Percentiles rank a stretch among this genome's conserved stretches.
phyloP scores from a whole-genome alignment of 768 basidiomycete genomes.

The Galerina sulciceps region DNA sequence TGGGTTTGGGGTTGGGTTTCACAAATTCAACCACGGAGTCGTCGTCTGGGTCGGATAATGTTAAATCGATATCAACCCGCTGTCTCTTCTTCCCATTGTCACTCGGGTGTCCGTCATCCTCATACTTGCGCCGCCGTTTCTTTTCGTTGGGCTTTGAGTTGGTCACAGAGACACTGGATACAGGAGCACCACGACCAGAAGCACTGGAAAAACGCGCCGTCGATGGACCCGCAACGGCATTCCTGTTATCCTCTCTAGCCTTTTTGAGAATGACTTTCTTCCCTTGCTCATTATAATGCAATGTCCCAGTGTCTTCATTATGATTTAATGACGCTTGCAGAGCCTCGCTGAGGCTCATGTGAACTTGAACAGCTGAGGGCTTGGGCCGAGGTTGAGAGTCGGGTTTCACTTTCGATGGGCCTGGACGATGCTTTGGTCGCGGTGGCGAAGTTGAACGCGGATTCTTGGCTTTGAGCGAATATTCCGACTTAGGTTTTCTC shows the following conservation, averaged over 20 bases:
- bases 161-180: background rate
- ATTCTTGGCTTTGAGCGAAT: constrained; percentile 7
- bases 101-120: background rate
- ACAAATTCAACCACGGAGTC: background rate
- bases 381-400: background rate
- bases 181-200: background rate
- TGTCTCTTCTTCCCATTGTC: background rate
- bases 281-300: background rate
- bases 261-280: background rate
- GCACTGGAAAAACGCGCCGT: background rate
- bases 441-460: background rate
- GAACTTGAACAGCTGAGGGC: background rate
- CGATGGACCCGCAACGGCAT: background rate
- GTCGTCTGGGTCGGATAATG: background rate
- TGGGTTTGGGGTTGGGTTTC: background rate
- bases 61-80: constrained; percentile 5
- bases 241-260: background rate
- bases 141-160: background rate
- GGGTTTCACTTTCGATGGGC: background rate
- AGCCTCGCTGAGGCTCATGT: constrained; percentile 8
- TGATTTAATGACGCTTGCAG: constrained; percentile 16
- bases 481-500: constrained; percentile 14
- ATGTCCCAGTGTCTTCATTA: constrained; percentile 14
- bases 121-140: background rate
- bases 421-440: background rate